Conservation (phyloP, 768 basidiomycete species). For the Rhodotorula taiwanensis region DNA sequence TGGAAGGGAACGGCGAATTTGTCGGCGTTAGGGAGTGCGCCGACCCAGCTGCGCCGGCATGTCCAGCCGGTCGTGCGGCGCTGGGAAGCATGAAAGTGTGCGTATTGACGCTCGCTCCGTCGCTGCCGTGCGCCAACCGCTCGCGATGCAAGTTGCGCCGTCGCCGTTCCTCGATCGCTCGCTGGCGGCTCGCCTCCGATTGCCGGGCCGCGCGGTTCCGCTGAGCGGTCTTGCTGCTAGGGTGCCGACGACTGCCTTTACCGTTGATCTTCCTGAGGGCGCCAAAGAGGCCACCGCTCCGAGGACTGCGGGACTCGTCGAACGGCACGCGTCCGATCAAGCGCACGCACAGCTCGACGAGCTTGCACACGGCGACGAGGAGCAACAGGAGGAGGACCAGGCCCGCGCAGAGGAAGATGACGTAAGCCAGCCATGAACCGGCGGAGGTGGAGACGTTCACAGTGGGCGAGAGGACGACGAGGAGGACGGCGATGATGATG, state of each 20-base stretch:
- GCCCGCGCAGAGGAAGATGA: slow-evolving; percentile 70
- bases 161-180: slow-evolving; percentile 32
- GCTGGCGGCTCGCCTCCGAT: not conserved
- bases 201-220: slow-evolving; percentile 16
- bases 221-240: slow-evolving; percentile 42
- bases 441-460: slow-evolving; percentile 74
- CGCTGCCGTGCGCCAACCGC: slow-evolving; percentile 22
- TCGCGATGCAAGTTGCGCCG: slow-evolving; percentile 16
- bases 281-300: slow-evolving; percentile 81
- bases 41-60: slow-evolving; percentile 48
- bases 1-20: slow-evolving; percentile 16
- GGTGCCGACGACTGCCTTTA: not conserved
- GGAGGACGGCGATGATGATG: slow-evolving; percentile 78
- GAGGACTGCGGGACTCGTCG: slow-evolving; percentile 68
- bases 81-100: slow-evolving; percentile 28
- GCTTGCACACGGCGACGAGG: slow-evolving; percentile 74
- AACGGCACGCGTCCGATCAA: slow-evolving; percentile 71
- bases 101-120: slow-evolving; percentile 22
- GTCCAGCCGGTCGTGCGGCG: slow-evolving; percentile 54
- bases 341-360: slow-evolving; percentile 74
- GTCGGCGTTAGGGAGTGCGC: slow-evolving; percentile 52
- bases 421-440: slow-evolving; percentile 88
- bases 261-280: slow-evolving; percentile 61
- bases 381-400: slow-evolving; percentile 77
- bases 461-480: slow-evolving; percentile 81